Conservation (phyloP, 805 yeast species). For the Candida silvicultrix region DNA sequence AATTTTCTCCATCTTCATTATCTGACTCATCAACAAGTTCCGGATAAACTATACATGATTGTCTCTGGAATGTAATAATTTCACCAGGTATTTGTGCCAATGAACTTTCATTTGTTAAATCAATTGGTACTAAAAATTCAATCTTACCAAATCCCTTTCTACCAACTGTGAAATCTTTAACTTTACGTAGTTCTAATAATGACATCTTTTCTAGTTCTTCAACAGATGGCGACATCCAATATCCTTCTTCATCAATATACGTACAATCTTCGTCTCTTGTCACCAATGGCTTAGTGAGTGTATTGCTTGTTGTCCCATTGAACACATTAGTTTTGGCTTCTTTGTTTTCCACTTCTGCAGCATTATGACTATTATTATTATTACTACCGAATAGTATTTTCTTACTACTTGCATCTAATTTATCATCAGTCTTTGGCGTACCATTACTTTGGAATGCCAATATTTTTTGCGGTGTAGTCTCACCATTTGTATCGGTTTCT, state of each 20-base stretch:
- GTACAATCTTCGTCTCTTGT: conserved; percentile 7
- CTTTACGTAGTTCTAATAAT: conserved; percentile 55
- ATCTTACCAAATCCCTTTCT: conserved; percentile 67
- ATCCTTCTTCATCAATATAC: conserved; percentile 55
- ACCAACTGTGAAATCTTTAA: conserved; percentile 68
- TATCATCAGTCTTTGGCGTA: neutral
- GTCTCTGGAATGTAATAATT: conserved; percentile 52
- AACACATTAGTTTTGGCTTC: neutral
- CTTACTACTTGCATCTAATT: neutral
- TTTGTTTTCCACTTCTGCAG: neutral
- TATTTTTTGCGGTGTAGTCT: conserved; percentile 5
- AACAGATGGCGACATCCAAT: conserved; percentile 80
- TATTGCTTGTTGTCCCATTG: neutral
- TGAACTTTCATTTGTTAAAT: conserved; percentile 61
- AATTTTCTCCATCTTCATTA: conserved; percentile 40
- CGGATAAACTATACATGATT: conserved; percentile 68
- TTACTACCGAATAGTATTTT: conserved; percentile 1
- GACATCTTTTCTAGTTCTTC: conserved; percentile 54
- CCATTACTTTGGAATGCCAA: conserved; percentile 6
- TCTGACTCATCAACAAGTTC: conserved; percentile 13
- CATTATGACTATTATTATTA: too few species aligned
- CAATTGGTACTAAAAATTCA: conserved; percentile 77
- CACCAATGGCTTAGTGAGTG: neutral
- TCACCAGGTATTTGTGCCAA: conserved; percentile 61
- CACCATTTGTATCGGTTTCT: neutral